These are phyloP conservation scores for Rhodotorula sp. DNA, from an alignment of 1,284 basidiomycete genomes.

Conservation along the genomic window DNA sequence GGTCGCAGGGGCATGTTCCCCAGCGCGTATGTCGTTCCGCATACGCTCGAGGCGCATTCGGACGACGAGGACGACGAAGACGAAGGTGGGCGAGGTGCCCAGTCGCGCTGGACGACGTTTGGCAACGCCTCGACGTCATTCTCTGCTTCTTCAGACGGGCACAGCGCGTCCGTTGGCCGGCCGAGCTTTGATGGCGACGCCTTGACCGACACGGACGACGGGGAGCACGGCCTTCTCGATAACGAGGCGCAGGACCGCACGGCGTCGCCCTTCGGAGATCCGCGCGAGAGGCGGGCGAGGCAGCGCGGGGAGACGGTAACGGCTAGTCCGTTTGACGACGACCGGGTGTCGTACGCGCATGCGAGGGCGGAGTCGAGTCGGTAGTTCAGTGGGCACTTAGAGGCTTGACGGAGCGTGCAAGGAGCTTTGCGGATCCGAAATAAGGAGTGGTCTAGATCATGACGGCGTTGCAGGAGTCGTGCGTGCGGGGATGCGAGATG, in stretches of 20 bases:
- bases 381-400: not conserved
- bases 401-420: no score
- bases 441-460: not conserved
- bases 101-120: not conserved
- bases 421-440: no score
- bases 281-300: not conserved
- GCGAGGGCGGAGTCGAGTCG: not conserved
- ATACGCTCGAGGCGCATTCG: not conserved
- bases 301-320: not conserved
- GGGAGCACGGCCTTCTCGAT: not conserved
- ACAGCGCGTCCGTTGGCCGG: not conserved
- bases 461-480: not conserved
- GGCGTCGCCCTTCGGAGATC: not conserved
- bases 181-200: not conserved
- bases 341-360: not conserved
- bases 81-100: not conserved
- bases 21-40: constrained; percentile 20
- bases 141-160: not conserved
- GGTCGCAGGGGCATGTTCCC: constrained; percentile 25
- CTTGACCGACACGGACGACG: not conserved
- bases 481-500: not conserved
- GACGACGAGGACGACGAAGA: not conserved
- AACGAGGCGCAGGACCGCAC: not conserved
- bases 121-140: not conserved
- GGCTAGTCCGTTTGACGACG: not conserved